Base-by-base conservation (phyloP, 257 asterid species). In the Salvia miltiorrhiza region DNA sequence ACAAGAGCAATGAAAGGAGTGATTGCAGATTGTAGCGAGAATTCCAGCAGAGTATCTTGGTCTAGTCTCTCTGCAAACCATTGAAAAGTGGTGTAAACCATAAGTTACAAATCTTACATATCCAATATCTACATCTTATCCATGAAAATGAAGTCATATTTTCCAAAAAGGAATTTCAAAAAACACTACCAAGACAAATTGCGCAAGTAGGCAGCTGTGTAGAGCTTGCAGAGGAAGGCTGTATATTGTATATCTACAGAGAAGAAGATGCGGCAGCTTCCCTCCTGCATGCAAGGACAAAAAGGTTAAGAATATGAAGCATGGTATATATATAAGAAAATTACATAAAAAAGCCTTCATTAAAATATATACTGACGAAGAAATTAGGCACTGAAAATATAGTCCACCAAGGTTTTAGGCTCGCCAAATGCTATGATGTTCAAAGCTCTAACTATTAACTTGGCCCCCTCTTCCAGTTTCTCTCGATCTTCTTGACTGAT, bases 1-100 rank as follows among this genome's bases (percentile, higher is more conserved):
- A 76, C 99, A 94, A 52, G 97, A 94, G 82, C 97, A 90, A 84
- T 94, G 99, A 78, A 94, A 94, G 72, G 99, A 91, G 77, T 94
- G 99, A 82, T 91, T 91, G 85, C 99, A 91, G 77, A 94, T 89
- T 54, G 99, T 94, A 8, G 88, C 89, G 35, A 94, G 95, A 77
- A 83, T 94, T 75, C 97, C 99, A 80, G 90, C 87, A 5, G n/a
- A n/a, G 88, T 78, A 61, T 90, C 96, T 79, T 85, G 96, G 79
- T 89, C 97, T 67, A 94, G 78, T 66, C 92, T 86, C 77, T 94
- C 97, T 94, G 96, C 87, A 80, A n/a, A 41, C 62, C 41, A 49
- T 44, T 10, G 65, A 39, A 24, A 47, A 11, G n/a, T 33, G 33
- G 54, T 65, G 55, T 32, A 48, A 48, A 39, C 12, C 37, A 37